These are phyloP conservation scores for Mycena capillaripes DNA, from an alignment of 768 basidiomycete genomes.

Conservation along the genomic window DNA sequence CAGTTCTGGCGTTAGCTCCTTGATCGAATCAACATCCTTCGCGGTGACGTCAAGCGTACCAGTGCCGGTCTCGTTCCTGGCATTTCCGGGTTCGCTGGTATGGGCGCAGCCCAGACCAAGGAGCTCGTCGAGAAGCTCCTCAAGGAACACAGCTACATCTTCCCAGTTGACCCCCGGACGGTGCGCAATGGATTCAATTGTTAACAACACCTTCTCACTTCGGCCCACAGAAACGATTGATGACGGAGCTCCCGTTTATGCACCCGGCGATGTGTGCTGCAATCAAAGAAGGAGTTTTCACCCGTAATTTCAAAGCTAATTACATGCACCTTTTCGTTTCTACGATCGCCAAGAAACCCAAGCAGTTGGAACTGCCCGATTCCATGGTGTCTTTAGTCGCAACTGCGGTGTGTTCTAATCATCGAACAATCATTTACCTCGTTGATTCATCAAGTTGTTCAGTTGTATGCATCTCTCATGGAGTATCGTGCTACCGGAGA, in stretches of 20 bases:
- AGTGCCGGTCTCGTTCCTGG: no score
- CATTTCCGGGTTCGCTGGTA: no score
- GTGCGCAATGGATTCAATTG: no score
- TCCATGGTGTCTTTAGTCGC: slow-evolving; percentile 9
- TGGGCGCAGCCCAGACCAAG: no score
- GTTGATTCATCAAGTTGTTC: not conserved
- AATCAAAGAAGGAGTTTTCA: slow-evolving; percentile 5
- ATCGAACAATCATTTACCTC: no score
- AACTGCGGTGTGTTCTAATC: not conserved
- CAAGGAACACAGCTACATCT: no score
- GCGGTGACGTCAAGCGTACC: no score
- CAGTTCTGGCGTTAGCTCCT: no score
- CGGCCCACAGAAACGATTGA: not conserved
- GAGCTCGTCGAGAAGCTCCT: no score
- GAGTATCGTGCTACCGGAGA: not conserved
- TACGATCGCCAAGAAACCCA: not conserved
- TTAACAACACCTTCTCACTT: no score
- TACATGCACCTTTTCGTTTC: not conserved
- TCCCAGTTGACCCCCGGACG: no score
- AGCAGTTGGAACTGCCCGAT: not conserved
- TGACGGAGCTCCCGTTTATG: not conserved
- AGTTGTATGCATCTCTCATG: slow-evolving; percentile 3
- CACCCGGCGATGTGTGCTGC: not conserved
- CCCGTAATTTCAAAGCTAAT: not conserved
- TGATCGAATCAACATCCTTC: no score